Conservation (phyloP, 208 protist species). For the Trypanosoma platydactyli region DNA sequence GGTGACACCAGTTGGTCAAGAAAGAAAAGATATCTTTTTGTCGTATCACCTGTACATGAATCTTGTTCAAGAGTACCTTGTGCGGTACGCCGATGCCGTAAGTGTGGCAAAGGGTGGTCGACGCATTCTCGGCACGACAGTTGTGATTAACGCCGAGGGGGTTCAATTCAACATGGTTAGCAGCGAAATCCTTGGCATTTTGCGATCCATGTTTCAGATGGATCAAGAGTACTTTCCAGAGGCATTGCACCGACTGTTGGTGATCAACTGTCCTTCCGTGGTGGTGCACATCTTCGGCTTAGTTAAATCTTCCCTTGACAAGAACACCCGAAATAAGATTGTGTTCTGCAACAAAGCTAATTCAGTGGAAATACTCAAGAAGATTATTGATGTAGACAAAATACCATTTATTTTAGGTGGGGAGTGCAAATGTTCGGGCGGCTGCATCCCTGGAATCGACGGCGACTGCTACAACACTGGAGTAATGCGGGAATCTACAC, state of each 20-base stretch:
- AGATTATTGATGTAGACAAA: conserved; percentile 67
- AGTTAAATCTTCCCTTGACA: conserved; percentile 62
- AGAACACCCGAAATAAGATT: conserved; percentile 62
- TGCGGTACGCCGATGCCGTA: conserved; percentile 43
- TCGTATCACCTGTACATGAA: conserved; percentile 80
- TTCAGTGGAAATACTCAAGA: conserved; percentile 37
- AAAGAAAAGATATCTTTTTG: conserved; percentile 43
- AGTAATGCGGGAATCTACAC: conserved; percentile 2
- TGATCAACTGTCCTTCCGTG: conserved; percentile 63
- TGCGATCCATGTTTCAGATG: conserved; percentile 51
- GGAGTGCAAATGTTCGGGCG: conserved; percentile 47
- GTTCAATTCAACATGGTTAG: conserved; percentile 57
- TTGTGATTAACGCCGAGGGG: conserved; percentile 58
- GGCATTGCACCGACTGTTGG: conserved; percentile 69
- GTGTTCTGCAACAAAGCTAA: conserved; percentile 62
- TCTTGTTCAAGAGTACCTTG: conserved; percentile 66
- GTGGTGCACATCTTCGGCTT: conserved; percentile 52
- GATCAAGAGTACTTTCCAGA: conserved; percentile 82
- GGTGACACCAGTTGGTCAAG: conserved; percentile 39
- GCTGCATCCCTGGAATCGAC: conserved; percentile 45
- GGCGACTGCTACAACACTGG: neutral
- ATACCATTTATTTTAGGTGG: conserved; percentile 64
- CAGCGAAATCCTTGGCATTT: conserved; percentile 41
- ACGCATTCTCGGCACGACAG: conserved; percentile 63
- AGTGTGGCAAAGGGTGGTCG: conserved; percentile 31